phyloP scores from a whole-genome alignment of 2,329 filamentous ascomycete species.

The Truncatella angustata region DNA sequence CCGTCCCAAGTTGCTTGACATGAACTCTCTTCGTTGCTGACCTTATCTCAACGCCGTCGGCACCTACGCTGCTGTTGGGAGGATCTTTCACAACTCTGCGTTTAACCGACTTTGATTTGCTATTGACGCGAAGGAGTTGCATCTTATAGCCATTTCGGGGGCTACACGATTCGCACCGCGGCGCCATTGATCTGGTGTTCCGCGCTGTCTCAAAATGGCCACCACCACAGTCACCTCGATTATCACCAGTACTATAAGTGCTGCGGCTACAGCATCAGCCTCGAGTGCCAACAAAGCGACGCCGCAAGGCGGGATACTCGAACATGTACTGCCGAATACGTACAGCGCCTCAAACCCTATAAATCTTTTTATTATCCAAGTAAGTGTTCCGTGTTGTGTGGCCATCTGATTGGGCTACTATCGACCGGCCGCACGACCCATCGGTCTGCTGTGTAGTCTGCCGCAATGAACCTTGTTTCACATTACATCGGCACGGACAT shows the following conservation, averaged over 20 bases:
- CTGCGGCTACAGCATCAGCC: constrained; percentile 27
- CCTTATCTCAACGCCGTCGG: background rate
- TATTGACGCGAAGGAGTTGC: background rate
- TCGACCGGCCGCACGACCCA: background rate
- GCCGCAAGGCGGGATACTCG: constrained; percentile 62
- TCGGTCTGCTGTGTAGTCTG: too few relatives aligned
- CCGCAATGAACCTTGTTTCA: background rate
- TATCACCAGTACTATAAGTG: constrained; percentile 20
- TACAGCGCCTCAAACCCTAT: constrained; percentile 73
- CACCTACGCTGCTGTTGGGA: background rate
- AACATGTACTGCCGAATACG: constrained; percentile 65
- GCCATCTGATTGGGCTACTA: background rate
- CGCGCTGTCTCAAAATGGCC: background rate
- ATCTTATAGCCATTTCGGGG: too few relatives aligned
- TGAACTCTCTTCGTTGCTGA: background rate
- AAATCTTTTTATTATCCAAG: constrained; percentile 74
- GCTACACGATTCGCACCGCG: too few relatives aligned
- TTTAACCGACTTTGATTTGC: background rate
- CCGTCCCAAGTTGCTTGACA: background rate
- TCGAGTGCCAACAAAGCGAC: constrained; percentile 25
- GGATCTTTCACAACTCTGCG: background rate
- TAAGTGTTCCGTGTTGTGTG: constrained; percentile 19
- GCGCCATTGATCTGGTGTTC: background rate
- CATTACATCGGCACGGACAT: background rate
- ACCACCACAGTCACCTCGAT: constrained; percentile 7